Base-by-base conservation (phyloP, 345 rosid species). In the Noccaea bulbosa region DNA sequence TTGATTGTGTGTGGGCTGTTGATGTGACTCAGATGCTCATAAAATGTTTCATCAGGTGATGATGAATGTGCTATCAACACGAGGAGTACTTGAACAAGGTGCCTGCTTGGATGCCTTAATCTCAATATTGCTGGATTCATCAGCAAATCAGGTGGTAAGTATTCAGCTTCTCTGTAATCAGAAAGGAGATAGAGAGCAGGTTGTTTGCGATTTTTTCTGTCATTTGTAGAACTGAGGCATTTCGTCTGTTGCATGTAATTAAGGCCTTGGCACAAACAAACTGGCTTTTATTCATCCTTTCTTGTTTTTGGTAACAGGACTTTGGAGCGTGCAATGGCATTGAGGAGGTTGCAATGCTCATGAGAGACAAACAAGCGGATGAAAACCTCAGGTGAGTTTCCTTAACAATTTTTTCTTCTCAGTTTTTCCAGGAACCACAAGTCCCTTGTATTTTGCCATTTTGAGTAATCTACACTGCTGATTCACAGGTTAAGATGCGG, bases 71-170 rank as follows among this genome's bases (percentile, higher is more conserved):
- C 77, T 94, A 61, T 85, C 99, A 38, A 87, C 84, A 50, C 81
- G 88, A 61, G 96, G 96, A 68, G 97, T 79, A 10, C 74, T 79
- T 49, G 99, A 86, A 75, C 91, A 88, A 87, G 92, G 93, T 62
- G 97, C 93, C 20, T 92, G 99, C 77, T 82, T 94, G 78, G 99
- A 94, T 81, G 92, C 98, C 63, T 77, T 91, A 51, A 82, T 89
- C 70, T 81, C 99, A 34, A 78, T 92, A 64, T 83, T 91, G 89
- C 41, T 94, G 64, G 98, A 94, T 77, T 91, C 99, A 4, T 84
- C 96, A 39, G 82, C 93, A 59, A 94, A 92, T 81, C 99, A 91
- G 82, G 80, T 87, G 98, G 99, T 94, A 83, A 55, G 56, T 35
- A 24, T 63, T 22, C 67, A 53, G 22, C 27, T 67, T 41, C 32